Base-by-base conservation (phyloP, 2,329 filamentous ascomycete genomes). In the Aspergillus melleus region DNA sequence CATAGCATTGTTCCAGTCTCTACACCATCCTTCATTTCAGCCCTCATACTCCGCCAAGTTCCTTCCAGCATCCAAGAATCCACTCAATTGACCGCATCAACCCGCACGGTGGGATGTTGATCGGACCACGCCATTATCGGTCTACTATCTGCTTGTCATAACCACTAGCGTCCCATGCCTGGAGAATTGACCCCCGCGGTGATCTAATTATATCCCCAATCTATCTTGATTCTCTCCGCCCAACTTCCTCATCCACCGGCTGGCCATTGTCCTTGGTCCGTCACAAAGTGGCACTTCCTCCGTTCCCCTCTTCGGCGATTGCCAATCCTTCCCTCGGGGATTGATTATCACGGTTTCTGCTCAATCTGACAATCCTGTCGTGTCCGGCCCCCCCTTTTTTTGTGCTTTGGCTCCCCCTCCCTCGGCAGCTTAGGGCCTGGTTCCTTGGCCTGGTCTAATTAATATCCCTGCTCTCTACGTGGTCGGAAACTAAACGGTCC, bases 141-240 rank as follows among this genome's bases (percentile, higher is more conserved):
- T 42, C 50, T 49, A 24, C 22, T 52, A 54, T 58, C 52, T 52
- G 57, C 57, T 50, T 32, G 44, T 49, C 50, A 39, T 53, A 49
- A 42, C 29, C 47, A 50, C 56, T 60, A 52, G 50, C 52, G 52
- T 47, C 52, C 36, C 46, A 30, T 44, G 47, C 36, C 47, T 54
- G 29, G 22, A 56, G 30, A 32, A 47, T 44, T 32, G 54, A 50
- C 54, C 36, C 36, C 36, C 36, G 20, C 60, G 55, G 36, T 62
- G 63, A 61, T 66, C 64, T 65, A 66, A 66, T 62, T 65, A 65
- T 66, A 66, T 64, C 64, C 60, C 64, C 63, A 60, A 65, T 65
- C 63, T 61, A 65, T 59, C 54, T n/a, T 8, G 36, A 42, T 42
- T n/a, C 36, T 58, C 58, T 58, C 64, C 62, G 51, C 61, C 61